Percentiles rank a stretch among this genome's conserved stretches.
Evolutionary conservation across 176 grass and related monocot genomes (phyloP).

Genomic region (Bonia amplexicaulis): DNA sequence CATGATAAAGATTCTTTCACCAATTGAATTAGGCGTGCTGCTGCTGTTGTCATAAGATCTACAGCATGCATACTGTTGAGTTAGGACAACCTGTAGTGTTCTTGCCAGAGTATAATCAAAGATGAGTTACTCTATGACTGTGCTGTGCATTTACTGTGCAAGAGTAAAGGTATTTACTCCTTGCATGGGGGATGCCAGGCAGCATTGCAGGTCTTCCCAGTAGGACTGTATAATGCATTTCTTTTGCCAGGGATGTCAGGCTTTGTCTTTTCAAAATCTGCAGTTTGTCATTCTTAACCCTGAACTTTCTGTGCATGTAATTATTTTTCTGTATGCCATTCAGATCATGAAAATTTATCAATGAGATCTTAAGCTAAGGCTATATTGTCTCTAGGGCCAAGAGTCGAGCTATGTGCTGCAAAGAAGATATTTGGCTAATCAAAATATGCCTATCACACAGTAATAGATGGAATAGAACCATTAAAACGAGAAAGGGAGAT

Average conservation of each 20-base stretch:
- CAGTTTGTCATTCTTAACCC: constrained; percentile 36
- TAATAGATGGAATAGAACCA: neutral
- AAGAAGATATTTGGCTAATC: neutral
- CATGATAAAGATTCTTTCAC: neutral
- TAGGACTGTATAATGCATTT: constrained; percentile 34
- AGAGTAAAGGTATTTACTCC: constrained; percentile 53
- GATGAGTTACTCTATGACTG: constrained; percentile 18
- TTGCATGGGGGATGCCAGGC: constrained; percentile 40
- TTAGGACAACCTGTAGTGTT: neutral
- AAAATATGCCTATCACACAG: neutral
- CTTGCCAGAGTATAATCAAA: constrained; percentile 30
- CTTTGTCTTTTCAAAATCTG: constrained; percentile 37
- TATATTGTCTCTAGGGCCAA: neutral
- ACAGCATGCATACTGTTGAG: constrained; percentile 9
- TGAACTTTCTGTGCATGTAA: neutral
- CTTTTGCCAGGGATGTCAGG: neutral
- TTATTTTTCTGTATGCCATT: neutral
- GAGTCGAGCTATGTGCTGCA: neutral
- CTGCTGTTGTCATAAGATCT: neutral
- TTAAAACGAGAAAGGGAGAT: neutral
- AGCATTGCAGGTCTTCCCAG: constrained; percentile 33
- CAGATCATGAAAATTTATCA: neutral
- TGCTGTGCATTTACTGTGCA: neutral
- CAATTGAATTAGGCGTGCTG: neutral
- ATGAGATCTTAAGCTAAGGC: neutral